Evolutionary conservation across 2,329 filamentous ascomycete genomes (phyloP).

Genomic region (Trichoderma sp.): DNA sequence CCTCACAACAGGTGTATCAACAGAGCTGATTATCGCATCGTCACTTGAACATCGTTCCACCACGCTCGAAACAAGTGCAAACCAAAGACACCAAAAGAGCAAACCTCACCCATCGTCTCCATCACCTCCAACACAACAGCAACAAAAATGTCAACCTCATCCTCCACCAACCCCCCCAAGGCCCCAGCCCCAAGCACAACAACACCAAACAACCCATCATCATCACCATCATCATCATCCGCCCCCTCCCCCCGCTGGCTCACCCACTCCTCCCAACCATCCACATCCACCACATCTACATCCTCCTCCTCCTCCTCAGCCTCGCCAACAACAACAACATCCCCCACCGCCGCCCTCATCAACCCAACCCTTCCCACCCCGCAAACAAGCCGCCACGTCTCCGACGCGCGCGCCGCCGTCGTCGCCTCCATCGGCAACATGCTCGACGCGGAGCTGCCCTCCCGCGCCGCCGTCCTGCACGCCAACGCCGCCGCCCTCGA

Average conservation of each 20-base stretch:
- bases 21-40: neutral
- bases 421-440: slow-evolving; percentile 68
- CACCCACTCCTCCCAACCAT: neutral
- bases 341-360: slow-evolving; percentile 31
- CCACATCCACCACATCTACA: neutral
- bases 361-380: slow-evolving; percentile 47
- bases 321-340: neutral
- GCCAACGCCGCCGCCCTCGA: slow-evolving; percentile 65
- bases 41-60: neutral
- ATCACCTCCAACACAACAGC: too few species aligned
- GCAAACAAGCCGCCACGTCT: slow-evolving; percentile 51
- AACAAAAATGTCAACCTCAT: slow-evolving; percentile 3
- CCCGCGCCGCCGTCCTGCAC: slow-evolving; percentile 70
- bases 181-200: neutral
- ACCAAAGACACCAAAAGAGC: neutral
- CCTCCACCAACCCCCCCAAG: neutral
- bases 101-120: neutral
- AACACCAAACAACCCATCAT: neutral
- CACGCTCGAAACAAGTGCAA: neutral
- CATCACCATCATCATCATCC: slow-evolving; percentile 8
- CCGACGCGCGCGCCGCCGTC: slow-evolving; percentile 61
- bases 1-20: neutral
- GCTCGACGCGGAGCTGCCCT: slow-evolving; percentile 68
- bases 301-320: slow-evolving; percentile 10
- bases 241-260: slow-evolving; percentile 6